Conservation (phyloP, 176 grass and related monocot species). For the Neostapfia colusana region DNA sequence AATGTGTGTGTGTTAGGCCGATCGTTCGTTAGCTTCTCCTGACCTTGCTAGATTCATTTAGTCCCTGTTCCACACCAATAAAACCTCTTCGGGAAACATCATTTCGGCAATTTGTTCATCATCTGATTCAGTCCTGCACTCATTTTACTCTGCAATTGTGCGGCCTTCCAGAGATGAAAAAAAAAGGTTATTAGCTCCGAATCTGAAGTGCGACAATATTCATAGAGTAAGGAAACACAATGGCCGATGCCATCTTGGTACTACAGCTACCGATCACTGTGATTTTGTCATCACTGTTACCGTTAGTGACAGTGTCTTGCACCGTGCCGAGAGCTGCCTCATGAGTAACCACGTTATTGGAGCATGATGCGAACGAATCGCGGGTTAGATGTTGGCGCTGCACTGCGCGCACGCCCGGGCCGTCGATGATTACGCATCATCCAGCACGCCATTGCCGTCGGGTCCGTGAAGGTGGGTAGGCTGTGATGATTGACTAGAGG, state of each 20-base stretch:
- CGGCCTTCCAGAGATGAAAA: no score
- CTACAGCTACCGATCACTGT: no score
- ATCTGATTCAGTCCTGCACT: no score
- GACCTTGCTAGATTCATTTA: neutral
- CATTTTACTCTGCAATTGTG: no score
- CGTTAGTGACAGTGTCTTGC: neutral
- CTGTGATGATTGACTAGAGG: neutral
- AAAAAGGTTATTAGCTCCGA: no score
- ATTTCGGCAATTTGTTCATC: no score
- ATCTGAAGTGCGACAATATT: no score
- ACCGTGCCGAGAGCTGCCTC: neutral
- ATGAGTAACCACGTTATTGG: constrained; percentile 2
- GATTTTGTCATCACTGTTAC: constrained; percentile 14
- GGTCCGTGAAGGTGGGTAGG: neutral
- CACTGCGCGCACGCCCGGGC: neutral
- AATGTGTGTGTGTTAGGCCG: constrained; percentile 33
- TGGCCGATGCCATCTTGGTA: neutral
- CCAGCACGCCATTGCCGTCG: neutral
- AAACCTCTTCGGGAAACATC: constrained; percentile 5
- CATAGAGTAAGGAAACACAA: neutral
- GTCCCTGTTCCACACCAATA: constrained; percentile 5
- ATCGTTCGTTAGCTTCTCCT: constrained; percentile 24
- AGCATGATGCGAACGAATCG: constrained; percentile 10
- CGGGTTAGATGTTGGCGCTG: neutral
- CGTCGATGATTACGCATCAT: constrained; percentile 9